These are phyloP conservation scores for Boletus rufocinnamomeus DNA, from an alignment of 768 basidiomycete species.

Conservation along the genomic window DNA sequence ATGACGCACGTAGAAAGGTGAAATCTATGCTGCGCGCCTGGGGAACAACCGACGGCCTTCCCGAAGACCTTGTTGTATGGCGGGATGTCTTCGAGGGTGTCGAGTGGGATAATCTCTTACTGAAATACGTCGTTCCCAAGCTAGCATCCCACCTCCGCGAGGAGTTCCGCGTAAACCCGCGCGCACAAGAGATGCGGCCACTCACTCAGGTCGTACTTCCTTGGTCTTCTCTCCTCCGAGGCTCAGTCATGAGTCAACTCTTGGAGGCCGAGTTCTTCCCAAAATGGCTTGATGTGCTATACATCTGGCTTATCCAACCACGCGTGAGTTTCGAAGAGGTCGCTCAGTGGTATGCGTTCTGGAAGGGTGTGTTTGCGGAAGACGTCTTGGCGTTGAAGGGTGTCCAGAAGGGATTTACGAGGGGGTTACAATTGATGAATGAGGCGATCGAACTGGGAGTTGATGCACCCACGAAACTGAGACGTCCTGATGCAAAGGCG, in stretches of 20 bases:
- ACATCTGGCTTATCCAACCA: constrained; percentile 92
- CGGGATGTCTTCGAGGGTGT: constrained; percentile 75
- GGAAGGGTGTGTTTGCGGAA: constrained; percentile 81
- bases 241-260: constrained; percentile 78
- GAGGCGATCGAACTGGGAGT: constrained; percentile 86
- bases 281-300: constrained; percentile 91
- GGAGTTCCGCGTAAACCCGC: constrained; percentile 88
- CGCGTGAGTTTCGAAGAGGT: constrained; percentile 89
- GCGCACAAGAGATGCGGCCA: constrained; percentile 84
- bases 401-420: constrained; percentile 78
- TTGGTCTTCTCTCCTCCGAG: constrained; percentile 75
- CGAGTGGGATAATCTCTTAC: constrained; percentile 91
- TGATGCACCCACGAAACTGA: constrained; percentile 66
- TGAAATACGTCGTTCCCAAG: constrained; percentile 92
- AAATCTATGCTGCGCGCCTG: constrained; percentile 77
- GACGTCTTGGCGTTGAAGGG: constrained; percentile 63
- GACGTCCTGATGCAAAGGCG: constrained; percentile 64
- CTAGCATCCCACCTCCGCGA: constrained; percentile 80
- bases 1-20: constrained; percentile 84
- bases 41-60: constrained; percentile 69
- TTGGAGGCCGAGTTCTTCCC: constrained; percentile 94
- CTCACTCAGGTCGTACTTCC: constrained; percentile 66
- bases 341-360: constrained; percentile 88
- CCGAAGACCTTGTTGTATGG: constrained; percentile 79
- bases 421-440: constrained; percentile 92